These are phyloP conservation scores for Byssochlamys sp. DNA, from an alignment of 2,329 filamentous ascomycete species.

Conservation along the genomic window DNA sequence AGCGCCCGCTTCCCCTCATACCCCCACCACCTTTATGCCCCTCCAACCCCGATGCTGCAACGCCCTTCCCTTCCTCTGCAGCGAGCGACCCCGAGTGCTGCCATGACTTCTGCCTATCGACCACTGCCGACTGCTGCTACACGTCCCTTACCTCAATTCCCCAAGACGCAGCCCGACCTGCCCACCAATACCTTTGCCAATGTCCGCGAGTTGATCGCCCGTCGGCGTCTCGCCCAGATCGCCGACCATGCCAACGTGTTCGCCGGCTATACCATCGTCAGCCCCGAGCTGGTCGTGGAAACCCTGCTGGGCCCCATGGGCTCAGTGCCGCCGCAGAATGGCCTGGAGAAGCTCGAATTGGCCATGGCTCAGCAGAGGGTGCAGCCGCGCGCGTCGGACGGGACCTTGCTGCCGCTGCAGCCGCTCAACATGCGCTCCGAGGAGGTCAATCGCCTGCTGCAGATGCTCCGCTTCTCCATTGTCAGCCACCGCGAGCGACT, in stretches of 20 bases:
- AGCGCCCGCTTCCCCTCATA: constrained; percentile 20
- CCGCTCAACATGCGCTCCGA: constrained; percentile 36
- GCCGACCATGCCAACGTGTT: constrained; percentile 38
- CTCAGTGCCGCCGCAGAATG: constrained; percentile 31
- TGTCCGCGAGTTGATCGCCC: constrained; percentile 32
- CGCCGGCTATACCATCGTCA: constrained; percentile 35
- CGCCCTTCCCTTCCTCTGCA: constrained; percentile 10
- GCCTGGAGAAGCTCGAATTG: constrained; percentile 34
- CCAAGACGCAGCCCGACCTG: constrained; percentile 25
- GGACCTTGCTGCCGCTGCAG: constrained; percentile 28
- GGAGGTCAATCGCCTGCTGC: constrained; percentile 33
- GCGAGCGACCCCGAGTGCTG: constrained; percentile 23
- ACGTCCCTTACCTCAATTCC: constrained; percentile 28
- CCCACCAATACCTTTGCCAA: constrained; percentile 33
- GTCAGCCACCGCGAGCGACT: constrained; percentile 31
- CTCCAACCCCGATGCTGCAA: constrained; percentile 11
- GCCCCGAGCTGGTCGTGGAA: constrained; percentile 35
- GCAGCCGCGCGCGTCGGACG: constrained; percentile 29
- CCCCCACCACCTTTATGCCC: constrained; percentile 17
- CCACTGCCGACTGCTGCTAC: constrained; percentile 27
- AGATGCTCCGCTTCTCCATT: constrained; percentile 36
- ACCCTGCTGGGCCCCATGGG: constrained; percentile 33
- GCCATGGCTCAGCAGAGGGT: constrained; percentile 37
- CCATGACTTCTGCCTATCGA: constrained; percentile 37
- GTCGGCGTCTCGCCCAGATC: constrained; percentile 33